phyloP scores from a whole-genome alignment of 257 asterid species.

The Scutellaria galericulata region DNA sequence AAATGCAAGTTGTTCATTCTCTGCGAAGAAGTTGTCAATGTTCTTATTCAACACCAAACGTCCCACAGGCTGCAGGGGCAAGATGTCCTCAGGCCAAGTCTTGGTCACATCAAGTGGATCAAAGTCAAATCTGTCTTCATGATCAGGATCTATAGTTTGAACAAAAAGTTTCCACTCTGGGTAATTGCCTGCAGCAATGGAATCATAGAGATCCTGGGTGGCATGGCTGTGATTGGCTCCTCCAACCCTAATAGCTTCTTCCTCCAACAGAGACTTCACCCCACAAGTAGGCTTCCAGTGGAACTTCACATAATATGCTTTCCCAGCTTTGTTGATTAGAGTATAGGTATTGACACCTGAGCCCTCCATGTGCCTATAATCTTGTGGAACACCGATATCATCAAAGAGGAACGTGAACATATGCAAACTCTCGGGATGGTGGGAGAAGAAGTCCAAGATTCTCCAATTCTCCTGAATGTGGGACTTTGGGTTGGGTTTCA shows the following conservation, averaged over 20 bases:
- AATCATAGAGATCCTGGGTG: slow-evolving; percentile 82
- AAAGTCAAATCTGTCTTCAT: slow-evolving; percentile 79
- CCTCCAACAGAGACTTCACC: slow-evolving; percentile 79
- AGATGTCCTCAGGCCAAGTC: slow-evolving; percentile 90
- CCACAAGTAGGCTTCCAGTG: slow-evolving; percentile 98
- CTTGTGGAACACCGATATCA: slow-evolving; percentile 87
- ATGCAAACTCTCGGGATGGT: slow-evolving; percentile 81
- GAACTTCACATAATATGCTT: slow-evolving; percentile 79
- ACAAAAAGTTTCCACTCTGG: slow-evolving; percentile 93
- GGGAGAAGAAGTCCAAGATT: slow-evolving; percentile 81
- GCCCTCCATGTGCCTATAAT: slow-evolving; percentile 94
- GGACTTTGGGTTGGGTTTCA: slow-evolving; percentile 89
- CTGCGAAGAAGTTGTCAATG: slow-evolving; percentile 76
- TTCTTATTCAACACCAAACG: slow-evolving; percentile 86
- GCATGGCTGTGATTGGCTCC: slow-evolving; percentile 95
- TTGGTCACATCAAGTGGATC: slow-evolving; percentile 90
- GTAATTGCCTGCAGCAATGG: slow-evolving; percentile 80
- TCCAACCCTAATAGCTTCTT: slow-evolving; percentile 74
- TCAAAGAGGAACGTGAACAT: slow-evolving; percentile 83
- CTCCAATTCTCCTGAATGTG: slow-evolving; percentile 96
- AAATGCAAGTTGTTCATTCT: slow-evolving; percentile 67
- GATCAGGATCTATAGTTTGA: slow-evolving; percentile 78
- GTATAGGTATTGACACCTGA: slow-evolving; percentile 83
- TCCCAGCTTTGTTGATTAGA: slow-evolving; percentile 79
- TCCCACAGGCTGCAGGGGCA: slow-evolving; percentile 95